phyloP scores from a whole-genome alignment of 805 yeast species.

The Metschnikowia koreensis region DNA sequence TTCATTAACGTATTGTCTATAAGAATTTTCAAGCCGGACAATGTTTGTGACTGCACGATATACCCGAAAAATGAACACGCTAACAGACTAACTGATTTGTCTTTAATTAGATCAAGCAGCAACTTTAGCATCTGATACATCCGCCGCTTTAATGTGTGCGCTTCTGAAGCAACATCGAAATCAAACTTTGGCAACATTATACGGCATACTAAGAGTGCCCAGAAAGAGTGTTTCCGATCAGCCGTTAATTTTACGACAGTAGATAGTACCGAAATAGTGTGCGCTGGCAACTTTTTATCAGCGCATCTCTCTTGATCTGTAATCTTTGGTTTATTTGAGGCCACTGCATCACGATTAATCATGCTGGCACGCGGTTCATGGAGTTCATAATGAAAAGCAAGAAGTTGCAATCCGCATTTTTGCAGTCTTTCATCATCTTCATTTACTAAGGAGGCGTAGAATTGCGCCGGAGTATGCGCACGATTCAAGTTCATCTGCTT shows the following conservation, averaged over 20 bases:
- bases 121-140: constrained; percentile 29
- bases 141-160: background rate
- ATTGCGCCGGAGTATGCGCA: constrained; percentile 19
- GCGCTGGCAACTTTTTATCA: background rate
- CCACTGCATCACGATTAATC: background rate
- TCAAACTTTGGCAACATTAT: background rate
- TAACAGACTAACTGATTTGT: constrained; percentile 20
- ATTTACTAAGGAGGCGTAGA: constrained; percentile 26
- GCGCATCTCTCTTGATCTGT: background rate
- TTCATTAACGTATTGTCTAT: constrained; percentile 43
- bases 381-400: constrained; percentile 23
- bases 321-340: background rate
- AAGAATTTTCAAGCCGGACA: constrained; percentile 11
- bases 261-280: background rate
- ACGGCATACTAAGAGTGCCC: constrained; percentile 23
- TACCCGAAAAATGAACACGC: constrained; percentile 32
- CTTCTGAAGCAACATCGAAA: background rate
- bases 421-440: constrained; percentile 16
- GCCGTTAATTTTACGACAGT: constrained; percentile 3
- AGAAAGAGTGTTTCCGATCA: constrained; percentile 20
- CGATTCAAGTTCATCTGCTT: background rate
- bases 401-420: constrained; percentile 27
- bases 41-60: constrained; percentile 10
- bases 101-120: constrained; percentile 37
- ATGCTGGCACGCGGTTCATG: constrained; percentile 1